Evolutionary conservation across 2,329 filamentous ascomycete genomes (phyloP).

Genomic region (Dactylella cylindrospora): DNA sequence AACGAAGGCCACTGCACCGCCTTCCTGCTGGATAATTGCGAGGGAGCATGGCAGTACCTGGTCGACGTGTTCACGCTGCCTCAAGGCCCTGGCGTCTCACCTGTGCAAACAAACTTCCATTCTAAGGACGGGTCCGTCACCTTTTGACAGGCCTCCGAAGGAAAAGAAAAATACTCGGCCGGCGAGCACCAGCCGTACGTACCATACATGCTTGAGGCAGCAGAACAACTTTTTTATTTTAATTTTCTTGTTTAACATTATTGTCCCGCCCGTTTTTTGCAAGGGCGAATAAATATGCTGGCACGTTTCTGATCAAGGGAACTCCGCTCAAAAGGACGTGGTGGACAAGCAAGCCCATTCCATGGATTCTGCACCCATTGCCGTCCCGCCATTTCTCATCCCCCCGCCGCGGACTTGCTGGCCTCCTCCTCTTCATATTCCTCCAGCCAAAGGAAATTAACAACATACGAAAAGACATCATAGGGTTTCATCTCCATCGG

Average conservation of each 20-base stretch:
- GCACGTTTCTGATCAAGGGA: too few relatives aligned
- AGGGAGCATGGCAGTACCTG: slow-evolving; percentile 2
- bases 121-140: slow-evolving; percentile 11
- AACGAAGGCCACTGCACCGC: slow-evolving; percentile 8
- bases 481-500: not conserved
- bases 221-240: too few relatives aligned
- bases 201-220: too few relatives aligned
- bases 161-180: not conserved
- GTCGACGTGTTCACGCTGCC: slow-evolving; percentile 25
- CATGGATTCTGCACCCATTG: slow-evolving; percentile 21
- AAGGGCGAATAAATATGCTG: too few relatives aligned
- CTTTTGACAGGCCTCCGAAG: not conserved
- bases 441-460: slow-evolving; percentile 1
- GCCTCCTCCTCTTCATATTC: not conserved
- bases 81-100: slow-evolving; percentile 27
- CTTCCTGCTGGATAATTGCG: slow-evolving; percentile 16
- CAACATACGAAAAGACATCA: too few relatives aligned
- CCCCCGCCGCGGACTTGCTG: not conserved
- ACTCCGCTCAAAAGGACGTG: too few relatives aligned
- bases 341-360: slow-evolving; percentile 22
- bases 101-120: slow-evolving; percentile 28
- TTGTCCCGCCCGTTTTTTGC: too few relatives aligned
- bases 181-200: too few relatives aligned
- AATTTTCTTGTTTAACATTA: too few relatives aligned
- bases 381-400: not conserved